Conservation (phyloP, 352 stramenopile genomes). For the Phytophthora quininea region DNA sequence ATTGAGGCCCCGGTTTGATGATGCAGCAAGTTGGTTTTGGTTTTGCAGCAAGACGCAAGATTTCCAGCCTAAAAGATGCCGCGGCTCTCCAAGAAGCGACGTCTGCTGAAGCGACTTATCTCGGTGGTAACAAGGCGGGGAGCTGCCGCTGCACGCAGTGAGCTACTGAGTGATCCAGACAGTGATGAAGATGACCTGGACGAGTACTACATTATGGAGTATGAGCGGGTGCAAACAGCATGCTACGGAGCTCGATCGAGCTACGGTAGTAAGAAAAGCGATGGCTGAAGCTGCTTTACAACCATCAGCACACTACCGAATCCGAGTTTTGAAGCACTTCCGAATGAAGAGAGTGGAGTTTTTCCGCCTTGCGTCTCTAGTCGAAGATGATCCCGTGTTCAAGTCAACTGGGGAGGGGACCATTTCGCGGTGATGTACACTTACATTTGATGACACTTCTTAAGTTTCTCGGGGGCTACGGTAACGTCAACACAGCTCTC, state of each 20-base stretch:
- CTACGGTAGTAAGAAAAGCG: not conserved
- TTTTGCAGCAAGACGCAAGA: slow-evolving; percentile 3
- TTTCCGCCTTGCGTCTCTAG: not conserved
- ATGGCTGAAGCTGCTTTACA: slow-evolving; percentile 10
- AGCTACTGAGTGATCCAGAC: slow-evolving; percentile 5
- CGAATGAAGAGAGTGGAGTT: not conserved
- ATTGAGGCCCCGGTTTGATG: not conserved
- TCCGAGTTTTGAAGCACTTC: slow-evolving; percentile 11
- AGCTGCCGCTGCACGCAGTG: not conserved
- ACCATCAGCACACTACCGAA: slow-evolving; percentile 5
- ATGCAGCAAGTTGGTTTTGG: not conserved
- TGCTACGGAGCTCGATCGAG: not conserved
- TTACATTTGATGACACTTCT: slow-evolving; percentile 12
- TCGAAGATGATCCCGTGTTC: not conserved
- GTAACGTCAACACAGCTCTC: slow-evolving; percentile 6
- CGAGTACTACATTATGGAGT: not conserved
- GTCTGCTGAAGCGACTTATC: not conserved
- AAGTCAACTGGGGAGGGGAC: slow-evolving; percentile 7
- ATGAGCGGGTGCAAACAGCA: not conserved
- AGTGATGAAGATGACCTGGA: slow-evolving; percentile 5
- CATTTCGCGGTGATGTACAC: slow-evolving; percentile 1
- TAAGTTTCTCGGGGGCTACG: slow-evolving; percentile 10
- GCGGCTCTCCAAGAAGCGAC: slow-evolving; percentile 3
- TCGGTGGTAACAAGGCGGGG: not conserved
- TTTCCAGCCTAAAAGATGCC: slow-evolving; percentile 7